Conservation (phyloP, 192 early-diverging fungal species). For the Lunasporangiospora selenospora region DNA sequence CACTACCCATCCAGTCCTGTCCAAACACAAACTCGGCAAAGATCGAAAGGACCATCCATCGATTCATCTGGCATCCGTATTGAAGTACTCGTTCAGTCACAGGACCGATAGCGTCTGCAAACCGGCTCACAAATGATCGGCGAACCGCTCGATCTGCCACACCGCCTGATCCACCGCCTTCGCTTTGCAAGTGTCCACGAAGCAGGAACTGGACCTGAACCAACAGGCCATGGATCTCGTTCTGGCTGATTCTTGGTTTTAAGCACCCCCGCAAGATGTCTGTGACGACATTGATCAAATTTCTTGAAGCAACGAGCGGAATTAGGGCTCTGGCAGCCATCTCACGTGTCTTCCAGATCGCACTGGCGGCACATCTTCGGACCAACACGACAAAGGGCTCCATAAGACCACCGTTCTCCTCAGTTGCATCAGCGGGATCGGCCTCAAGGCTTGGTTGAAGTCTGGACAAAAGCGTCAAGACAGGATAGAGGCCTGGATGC, state of each 20-base stretch:
- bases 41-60: conserved; percentile 56
- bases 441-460: conserved; percentile 73
- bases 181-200: conserved; percentile 63
- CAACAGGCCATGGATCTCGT: conserved; percentile 78
- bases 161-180: conserved; percentile 45
- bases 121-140: conserved; percentile 46
- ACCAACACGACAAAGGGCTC: conserved; percentile 58
- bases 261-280: conserved; percentile 55
- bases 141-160: conserved; percentile 53
- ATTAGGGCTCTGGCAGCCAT: conserved; percentile 85
- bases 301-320: conserved; percentile 72
- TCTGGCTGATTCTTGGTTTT: conserved; percentile 54
- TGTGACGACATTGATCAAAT: conserved; percentile 58
- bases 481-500: conserved; percentile 90
- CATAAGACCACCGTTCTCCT: conserved; percentile 43
- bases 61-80: conserved; percentile 58
- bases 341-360: conserved; percentile 77
- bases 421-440: conserved; percentile 31
- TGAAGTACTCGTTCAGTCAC: conserved; percentile 37
- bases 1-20: conserved; percentile 18
- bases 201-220: conserved; percentile 77
- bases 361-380: conserved; percentile 58
- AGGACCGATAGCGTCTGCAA: conserved; percentile 42
- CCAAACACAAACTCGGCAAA: conserved; percentile 56
- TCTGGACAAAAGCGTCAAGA: conserved; percentile 85